A percentile compares a stretch with the other conserved stretches of the same genome.
phyloP scores from a whole-genome alignment of 1,284 basidiomycete genomes.

The Anthracocystis walkeri region DNA sequence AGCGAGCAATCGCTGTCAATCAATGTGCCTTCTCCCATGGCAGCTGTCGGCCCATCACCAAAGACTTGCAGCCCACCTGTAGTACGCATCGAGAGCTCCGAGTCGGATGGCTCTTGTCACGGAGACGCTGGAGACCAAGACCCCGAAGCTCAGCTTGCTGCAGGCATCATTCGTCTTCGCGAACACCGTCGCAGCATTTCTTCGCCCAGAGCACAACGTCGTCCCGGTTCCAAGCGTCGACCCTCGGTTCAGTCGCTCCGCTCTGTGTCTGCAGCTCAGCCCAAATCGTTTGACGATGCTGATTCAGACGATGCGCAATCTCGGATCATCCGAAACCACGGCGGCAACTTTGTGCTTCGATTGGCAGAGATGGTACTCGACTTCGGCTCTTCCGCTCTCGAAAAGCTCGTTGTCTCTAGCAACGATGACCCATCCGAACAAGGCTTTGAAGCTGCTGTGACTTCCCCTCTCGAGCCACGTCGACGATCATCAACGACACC shows the following conservation, averaged over 20 bases:
- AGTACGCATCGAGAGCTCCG: slow-evolving; percentile 47
- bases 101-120: slow-evolving; percentile 62
- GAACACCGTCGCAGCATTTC: slow-evolving; percentile 26
- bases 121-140: slow-evolving; percentile 61
- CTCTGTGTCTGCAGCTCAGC: slow-evolving; percentile 5
- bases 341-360: slow-evolving; percentile 40
- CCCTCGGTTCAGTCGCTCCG: neutral
- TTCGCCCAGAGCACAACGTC: slow-evolving; percentile 15
- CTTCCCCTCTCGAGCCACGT: slow-evolving; percentile 24
- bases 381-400: slow-evolving; percentile 41
- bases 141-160: slow-evolving; percentile 59
- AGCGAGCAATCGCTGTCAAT: slow-evolving; percentile 5
- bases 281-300: slow-evolving; percentile 8
- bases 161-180: slow-evolving; percentile 47
- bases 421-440: slow-evolving; percentile 5
- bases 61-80: slow-evolving; percentile 26
- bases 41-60: slow-evolving; percentile 16
- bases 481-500: slow-evolving; percentile 37
- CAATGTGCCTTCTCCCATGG: slow-evolving; percentile 16
- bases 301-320: slow-evolving; percentile 41
- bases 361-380: slow-evolving; percentile 47
- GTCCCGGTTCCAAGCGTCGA: slow-evolving; percentile 19
- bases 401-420: slow-evolving; percentile 22
- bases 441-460: neutral
- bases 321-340: slow-evolving; percentile 29